These are phyloP conservation scores for Silene coronaria DNA, from an alignment of 179 eudicot genomes.

Conservation along the genomic window DNA sequence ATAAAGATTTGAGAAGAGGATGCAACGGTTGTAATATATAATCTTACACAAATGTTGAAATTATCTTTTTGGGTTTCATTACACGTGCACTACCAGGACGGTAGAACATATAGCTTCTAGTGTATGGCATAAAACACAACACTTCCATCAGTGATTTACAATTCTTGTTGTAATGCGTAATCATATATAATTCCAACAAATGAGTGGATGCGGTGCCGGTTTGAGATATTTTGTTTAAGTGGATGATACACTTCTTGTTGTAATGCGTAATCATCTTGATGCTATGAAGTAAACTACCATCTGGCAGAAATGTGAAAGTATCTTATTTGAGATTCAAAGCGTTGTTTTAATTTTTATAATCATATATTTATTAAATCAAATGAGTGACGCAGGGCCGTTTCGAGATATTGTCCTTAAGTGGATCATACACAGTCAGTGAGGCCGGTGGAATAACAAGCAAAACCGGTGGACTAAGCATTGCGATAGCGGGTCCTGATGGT, in stretches of 20 bases:
- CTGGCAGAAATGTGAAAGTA: background rate
- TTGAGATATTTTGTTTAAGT: too few species aligned
- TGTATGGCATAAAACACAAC: background rate
- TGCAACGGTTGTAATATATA: background rate
- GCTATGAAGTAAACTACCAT: background rate
- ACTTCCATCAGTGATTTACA: background rate
- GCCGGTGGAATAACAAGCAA: slow-evolving; percentile 54
- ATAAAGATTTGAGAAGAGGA: background rate
- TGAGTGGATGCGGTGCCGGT: too few species aligned
- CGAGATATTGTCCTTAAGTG: slow-evolving; percentile 74
- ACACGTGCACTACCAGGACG: background rate
- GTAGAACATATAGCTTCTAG: background rate
- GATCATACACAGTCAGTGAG: slow-evolving; percentile 62
- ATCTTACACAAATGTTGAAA: background rate
- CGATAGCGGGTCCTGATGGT: slow-evolving; percentile 84
- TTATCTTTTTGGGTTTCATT: background rate
- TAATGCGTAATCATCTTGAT: background rate
- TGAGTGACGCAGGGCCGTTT: slow-evolving; percentile 66
- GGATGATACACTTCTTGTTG: background rate
- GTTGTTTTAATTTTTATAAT: background rate
- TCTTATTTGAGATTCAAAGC: background rate
- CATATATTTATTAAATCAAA: background rate
- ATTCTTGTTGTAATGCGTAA: too few species aligned
- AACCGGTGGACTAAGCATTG: slow-evolving; percentile 71
- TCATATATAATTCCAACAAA: too few species aligned